phyloP scores from a whole-genome alignment of 345 rosid species.

The Hevea brasiliensis region DNA sequence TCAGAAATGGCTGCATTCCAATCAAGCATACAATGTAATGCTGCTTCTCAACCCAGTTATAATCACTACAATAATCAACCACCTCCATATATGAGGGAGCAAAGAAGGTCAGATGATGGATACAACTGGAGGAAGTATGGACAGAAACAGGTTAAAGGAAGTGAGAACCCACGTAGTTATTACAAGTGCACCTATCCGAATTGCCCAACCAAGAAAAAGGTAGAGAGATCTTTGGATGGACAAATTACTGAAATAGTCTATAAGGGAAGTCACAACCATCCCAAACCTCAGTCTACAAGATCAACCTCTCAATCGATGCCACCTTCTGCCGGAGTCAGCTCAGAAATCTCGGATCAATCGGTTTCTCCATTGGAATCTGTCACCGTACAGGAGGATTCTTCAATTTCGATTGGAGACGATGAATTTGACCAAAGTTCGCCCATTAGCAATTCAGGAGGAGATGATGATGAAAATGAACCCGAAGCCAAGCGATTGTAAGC shows the following conservation, averaged over 20 bases:
- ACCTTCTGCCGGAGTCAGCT: neutral
- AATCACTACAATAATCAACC: constrained; percentile 12
- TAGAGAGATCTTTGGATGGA: constrained; percentile 35
- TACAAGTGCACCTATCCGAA: constrained; percentile 31
- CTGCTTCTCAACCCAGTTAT: constrained; percentile 9
- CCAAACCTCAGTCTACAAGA: constrained; percentile 33
- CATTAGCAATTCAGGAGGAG: constrained; percentile 24
- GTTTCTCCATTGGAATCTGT: constrained; percentile 12
- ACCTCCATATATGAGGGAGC: constrained; percentile 21
- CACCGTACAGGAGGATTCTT: constrained; percentile 27
- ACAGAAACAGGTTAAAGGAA: constrained; percentile 37
- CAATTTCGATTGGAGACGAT: constrained; percentile 29
- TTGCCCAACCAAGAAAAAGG: constrained; percentile 38
- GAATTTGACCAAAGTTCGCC: constrained; percentile 28
- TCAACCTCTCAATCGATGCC: constrained; percentile 21
- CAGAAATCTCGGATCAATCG: constrained; percentile 20
- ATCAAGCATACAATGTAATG: constrained; percentile 31
- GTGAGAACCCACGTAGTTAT: constrained; percentile 36
- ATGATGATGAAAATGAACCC: constrained; percentile 31
- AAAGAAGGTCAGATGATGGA: constrained; percentile 29
- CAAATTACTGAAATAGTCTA: constrained; percentile 40
- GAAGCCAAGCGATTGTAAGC: constrained; percentile 30
- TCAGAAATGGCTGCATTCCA: constrained; percentile 18
- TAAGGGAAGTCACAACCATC: constrained; percentile 34
- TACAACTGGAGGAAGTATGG: constrained; percentile 41